Percentiles rank a stretch among this genome's conserved stretches.
These are phyloP conservation scores for Ustilago nuda DNA, from an alignment of 1,284 basidiomycete genomes.

Conservation along the genomic window DNA sequence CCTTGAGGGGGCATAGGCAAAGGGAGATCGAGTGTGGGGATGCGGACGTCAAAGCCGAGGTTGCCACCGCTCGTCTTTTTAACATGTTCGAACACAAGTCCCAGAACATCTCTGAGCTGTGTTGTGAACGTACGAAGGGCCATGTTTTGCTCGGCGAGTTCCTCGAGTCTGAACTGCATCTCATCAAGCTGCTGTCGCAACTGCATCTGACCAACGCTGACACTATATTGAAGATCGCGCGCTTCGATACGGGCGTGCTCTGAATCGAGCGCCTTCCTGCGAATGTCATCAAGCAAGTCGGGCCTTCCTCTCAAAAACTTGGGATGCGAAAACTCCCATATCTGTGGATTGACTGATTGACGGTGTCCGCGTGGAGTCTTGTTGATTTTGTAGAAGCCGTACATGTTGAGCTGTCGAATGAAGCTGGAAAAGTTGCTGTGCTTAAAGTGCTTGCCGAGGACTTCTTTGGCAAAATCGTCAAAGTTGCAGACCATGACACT, in stretches of 20 bases:
- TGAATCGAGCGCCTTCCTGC: constrained; percentile 76
- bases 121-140: constrained; percentile 50
- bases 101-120: constrained; percentile 51
- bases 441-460: constrained; percentile 70
- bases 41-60: constrained; percentile 49
- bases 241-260: constrained; percentile 61
- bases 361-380: constrained; percentile 83
- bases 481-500: constrained; percentile 65
- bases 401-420: constrained; percentile 88
- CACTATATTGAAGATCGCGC: constrained; percentile 60
- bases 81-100: constrained; percentile 51
- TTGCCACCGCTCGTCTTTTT: constrained; percentile 58
- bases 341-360: constrained; percentile 81
- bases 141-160: constrained; percentile 56
- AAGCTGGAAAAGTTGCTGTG: constrained; percentile 83
- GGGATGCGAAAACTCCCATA: constrained; percentile 88
- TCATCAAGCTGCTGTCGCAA: constrained; percentile 61
- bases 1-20: constrained; percentile 51
- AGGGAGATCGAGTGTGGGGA: constrained; percentile 51
- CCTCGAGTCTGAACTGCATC: constrained; percentile 59
- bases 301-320: constrained; percentile 84
- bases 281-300: constrained; percentile 85
- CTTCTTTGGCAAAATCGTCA: constrained; percentile 67
- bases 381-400: constrained; percentile 69
- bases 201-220: constrained; percentile 61